phyloP scores from a whole-genome alignment of 148 eudicot genomes.

The Vaccinium darrowii region DNA sequence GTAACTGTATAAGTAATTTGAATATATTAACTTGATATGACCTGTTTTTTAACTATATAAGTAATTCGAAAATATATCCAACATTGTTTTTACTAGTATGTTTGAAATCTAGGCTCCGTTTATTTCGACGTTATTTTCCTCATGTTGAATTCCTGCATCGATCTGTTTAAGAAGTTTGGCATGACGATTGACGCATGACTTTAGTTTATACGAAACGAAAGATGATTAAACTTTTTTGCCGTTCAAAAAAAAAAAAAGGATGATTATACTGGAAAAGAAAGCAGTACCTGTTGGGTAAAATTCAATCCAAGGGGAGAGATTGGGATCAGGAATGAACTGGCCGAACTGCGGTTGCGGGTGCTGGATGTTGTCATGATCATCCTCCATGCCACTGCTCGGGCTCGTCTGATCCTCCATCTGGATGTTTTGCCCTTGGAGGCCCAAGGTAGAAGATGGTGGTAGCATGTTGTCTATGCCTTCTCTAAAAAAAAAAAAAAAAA shows the following conservation, averaged over 20 bases:
- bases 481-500: background rate
- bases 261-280: background rate
- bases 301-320: slow-evolving; percentile 40
- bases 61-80: too few species aligned
- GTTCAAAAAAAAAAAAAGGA: background rate
- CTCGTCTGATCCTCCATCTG: slow-evolving; percentile 30
- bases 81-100: too few species aligned
- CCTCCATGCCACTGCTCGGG: slow-evolving; percentile 27
- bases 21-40: too few species aligned
- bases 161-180: too few species aligned
- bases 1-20: too few species aligned
- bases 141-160: too few species aligned
- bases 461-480: slow-evolving; percentile 22
- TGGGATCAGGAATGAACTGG: slow-evolving; percentile 30
- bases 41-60: too few species aligned
- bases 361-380: slow-evolving; percentile 22
- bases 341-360: slow-evolving; percentile 30
- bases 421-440: slow-evolving; percentile 23
- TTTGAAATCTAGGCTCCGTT: too few species aligned
- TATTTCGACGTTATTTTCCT: too few species aligned
- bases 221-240: background rate
- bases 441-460: slow-evolving; percentile 15
- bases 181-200: too few species aligned
- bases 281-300: slow-evolving; percentile 32
- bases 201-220: background rate